These are phyloP conservation scores for Phoma sp. DNA, from an alignment of 2,329 filamentous ascomycete species.

Conservation along the genomic window DNA sequence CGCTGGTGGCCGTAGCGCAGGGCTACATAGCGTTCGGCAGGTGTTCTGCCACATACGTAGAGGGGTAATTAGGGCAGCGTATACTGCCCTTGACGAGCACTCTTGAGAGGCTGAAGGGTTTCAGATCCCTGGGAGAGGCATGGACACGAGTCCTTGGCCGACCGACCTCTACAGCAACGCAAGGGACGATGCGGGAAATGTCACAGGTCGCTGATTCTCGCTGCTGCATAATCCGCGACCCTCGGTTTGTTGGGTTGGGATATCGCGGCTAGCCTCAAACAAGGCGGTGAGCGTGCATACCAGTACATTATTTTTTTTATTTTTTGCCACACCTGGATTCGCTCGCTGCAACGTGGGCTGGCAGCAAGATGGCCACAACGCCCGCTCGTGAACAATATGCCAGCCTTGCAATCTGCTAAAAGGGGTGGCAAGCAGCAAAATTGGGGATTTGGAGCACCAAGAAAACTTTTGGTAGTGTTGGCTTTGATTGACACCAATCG, in stretches of 20 bases:
- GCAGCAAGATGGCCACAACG: background rate
- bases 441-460: slow-evolving; percentile 3
- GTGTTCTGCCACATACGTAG: slow-evolving; percentile 5
- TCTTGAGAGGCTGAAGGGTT: background rate
- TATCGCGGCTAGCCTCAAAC: slow-evolving; percentile 8
- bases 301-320: slow-evolving; percentile 1
- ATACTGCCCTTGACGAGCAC: background rate
- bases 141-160: background rate
- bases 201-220: slow-evolving; percentile 1
- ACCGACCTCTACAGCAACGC: background rate
- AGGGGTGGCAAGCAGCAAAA: slow-evolving; percentile 8
- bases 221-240: slow-evolving; percentile 20
- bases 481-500: slow-evolving; percentile 4
- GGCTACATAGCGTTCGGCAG: slow-evolving; percentile 10
- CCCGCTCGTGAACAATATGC: background rate
- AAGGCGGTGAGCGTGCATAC: slow-evolving; percentile 21
- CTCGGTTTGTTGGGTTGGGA: slow-evolving; percentile 17
- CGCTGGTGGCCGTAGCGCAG: slow-evolving; percentile 27
- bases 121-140: background rate
- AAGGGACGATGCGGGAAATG: background rate
- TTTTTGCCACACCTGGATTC: slow-evolving; percentile 19
- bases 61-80: background rate
- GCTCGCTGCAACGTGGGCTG: slow-evolving; percentile 4
- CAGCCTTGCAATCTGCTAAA: background rate
- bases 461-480: slow-evolving; percentile 4